Conservation (phyloP, 2,329 filamentous ascomycete genomes). For the Colletotrichum sp. region DNA sequence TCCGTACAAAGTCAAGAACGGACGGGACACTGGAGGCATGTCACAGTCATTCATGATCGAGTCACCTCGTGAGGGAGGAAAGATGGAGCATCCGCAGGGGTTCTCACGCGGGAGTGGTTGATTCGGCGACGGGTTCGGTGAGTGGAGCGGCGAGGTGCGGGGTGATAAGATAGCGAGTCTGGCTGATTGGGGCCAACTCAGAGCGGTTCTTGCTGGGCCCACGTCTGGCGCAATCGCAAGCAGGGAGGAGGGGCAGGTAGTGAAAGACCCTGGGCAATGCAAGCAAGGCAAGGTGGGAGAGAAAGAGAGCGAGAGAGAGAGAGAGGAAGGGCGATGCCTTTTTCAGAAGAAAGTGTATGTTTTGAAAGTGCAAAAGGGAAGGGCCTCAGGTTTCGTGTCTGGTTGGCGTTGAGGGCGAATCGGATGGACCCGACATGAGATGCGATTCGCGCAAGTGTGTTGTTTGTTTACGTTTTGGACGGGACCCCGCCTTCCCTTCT, state of each 20-base stretch:
- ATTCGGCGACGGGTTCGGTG: slow-evolving; percentile 12
- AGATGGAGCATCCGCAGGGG: background rate
- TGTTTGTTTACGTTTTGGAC: slow-evolving; percentile 14
- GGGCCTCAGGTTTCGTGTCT: background rate
- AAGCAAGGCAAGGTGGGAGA: background rate
- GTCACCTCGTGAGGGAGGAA: background rate
- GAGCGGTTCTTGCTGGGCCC: background rate
- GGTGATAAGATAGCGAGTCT: slow-evolving; percentile 21
- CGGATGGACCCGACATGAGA: background rate
- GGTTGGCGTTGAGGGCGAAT: slow-evolving; percentile 7
- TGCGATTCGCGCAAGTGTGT: background rate
- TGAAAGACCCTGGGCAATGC: background rate
- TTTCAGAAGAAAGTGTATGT: background rate
- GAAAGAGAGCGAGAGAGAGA: background rate
- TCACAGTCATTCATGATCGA: background rate
- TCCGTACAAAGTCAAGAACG: background rate
- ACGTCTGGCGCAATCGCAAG: background rate
- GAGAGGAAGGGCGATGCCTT: background rate
- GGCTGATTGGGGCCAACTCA: slow-evolving; percentile 21
- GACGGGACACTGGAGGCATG: background rate
- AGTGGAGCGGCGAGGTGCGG: slow-evolving; percentile 10
- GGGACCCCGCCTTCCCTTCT: slow-evolving; percentile 15
- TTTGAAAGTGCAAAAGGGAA: background rate
- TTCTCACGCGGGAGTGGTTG: background rate
- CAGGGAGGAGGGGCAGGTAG: background rate